Evolutionary conservation across 148 eudicot genomes (phyloP).

Genomic region (Gaultheria prostrata): DNA sequence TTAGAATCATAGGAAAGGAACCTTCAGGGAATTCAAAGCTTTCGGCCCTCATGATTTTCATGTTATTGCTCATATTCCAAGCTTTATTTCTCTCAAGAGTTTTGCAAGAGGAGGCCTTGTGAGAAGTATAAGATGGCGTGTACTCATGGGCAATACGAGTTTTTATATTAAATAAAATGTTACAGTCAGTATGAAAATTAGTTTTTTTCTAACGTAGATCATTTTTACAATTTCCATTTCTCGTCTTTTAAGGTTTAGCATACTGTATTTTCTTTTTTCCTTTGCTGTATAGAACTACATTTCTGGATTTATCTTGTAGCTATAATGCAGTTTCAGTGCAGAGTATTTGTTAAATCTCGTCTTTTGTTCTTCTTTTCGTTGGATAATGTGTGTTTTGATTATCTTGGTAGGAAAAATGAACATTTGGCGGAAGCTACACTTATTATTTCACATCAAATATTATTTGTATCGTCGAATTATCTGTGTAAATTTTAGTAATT

Average conservation of each 20-base stretch:
- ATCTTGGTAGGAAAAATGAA: not conserved
- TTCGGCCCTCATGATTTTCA: not conserved
- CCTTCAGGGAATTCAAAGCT: constrained; percentile 25
- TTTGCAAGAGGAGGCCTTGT: constrained; percentile 15
- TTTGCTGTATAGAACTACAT: not conserved
- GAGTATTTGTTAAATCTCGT: not conserved
- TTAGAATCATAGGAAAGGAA: constrained; percentile 24
- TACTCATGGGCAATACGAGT: not conserved
- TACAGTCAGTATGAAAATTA: not conserved
- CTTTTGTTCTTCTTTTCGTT: not conserved
- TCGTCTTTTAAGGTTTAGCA: not conserved
- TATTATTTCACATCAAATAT: not conserved
- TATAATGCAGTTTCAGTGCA: not conserved
- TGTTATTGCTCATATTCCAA: constrained; percentile 19
- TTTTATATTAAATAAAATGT: no score
- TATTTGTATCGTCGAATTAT: not conserved
- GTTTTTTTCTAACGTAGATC: not conserved
- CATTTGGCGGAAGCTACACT: not conserved
- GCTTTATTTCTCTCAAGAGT: constrained; percentile 34
- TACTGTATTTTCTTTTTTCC: not conserved
- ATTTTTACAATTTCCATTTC: not conserved
- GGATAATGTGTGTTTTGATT: not conserved
- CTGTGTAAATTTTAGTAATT: no score
- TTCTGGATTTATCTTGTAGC: not conserved
- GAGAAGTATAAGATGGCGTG: not conserved